Conservation (phyloP, 345 rosid genomes). For the Heritiera fomes region DNA sequence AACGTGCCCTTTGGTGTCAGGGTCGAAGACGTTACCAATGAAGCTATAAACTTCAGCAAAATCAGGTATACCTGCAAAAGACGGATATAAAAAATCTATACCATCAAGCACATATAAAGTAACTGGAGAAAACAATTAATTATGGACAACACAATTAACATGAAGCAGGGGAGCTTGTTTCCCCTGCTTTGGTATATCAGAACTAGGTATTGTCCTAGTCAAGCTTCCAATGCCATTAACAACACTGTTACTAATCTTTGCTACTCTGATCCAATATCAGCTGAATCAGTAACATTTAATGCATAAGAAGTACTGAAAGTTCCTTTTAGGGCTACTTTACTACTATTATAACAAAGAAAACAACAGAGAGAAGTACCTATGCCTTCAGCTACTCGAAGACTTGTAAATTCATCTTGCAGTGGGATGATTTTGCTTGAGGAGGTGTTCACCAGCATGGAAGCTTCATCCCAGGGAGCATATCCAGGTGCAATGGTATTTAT, state of each 20-base stretch:
- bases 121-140: constrained; percentile 2
- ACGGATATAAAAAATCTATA: constrained; percentile 11
- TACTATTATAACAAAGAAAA: constrained; percentile 23
- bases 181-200: constrained; percentile 48
- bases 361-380: constrained; percentile 36
- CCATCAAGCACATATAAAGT: constrained; percentile 7
- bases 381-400: constrained; percentile 59
- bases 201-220: constrained; percentile 39
- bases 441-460: constrained; percentile 51
- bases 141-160: constrained; percentile 42
- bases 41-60: constrained; percentile 89
- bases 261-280: constrained; percentile 78
- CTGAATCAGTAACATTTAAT: constrained; percentile 82
- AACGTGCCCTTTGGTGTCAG: constrained; percentile 58
- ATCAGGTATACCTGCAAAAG: constrained; percentile 71
- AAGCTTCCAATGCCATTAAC: constrained; percentile 53
- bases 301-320: constrained; percentile 68
- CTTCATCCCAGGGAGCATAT: constrained; percentile 65
- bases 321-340: constrained; percentile 37
- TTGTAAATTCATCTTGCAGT: constrained; percentile 51
- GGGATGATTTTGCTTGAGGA: constrained; percentile 43
- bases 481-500: constrained; percentile 47
- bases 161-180: constrained; percentile 56
- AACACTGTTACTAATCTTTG: constrained; percentile 48
- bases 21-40: constrained; percentile 93